Evolutionary conservation across 352 stramenopile genomes (phyloP).

Genomic region (Blastocystis sp.): DNA sequence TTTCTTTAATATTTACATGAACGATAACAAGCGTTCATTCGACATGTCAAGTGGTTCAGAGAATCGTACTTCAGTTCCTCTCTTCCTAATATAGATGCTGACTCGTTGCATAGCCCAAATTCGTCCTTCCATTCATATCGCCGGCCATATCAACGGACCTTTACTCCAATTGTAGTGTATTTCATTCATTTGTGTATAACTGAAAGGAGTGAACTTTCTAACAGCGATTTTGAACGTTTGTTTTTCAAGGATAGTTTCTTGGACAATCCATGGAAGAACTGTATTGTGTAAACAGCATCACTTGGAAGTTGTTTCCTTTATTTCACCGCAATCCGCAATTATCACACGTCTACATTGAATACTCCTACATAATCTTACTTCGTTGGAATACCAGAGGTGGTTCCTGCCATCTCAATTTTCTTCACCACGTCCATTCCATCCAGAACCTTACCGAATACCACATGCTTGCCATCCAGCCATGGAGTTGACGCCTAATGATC

Average conservation of each 20-base stretch:
- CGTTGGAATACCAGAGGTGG: not conserved
- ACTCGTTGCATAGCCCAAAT: too few species aligned
- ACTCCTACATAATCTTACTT: not conserved
- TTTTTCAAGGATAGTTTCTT: slow-evolving; percentile 27
- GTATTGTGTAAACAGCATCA: not conserved
- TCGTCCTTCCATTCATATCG: too few species aligned
- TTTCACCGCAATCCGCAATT: slow-evolving; percentile 36
- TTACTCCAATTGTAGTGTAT: too few species aligned
- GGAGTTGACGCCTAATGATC: slow-evolving; percentile 61
- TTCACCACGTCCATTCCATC: slow-evolving; percentile 80
- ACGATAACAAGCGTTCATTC: too few species aligned
- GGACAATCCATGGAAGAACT: slow-evolving; percentile 7
- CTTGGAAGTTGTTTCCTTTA: slow-evolving; percentile 11
- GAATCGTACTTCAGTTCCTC: too few species aligned
- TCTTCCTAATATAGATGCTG: too few species aligned
- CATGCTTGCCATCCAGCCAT: slow-evolving; percentile 95
- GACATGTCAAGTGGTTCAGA: too few species aligned
- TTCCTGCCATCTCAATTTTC: slow-evolving; percentile 63
- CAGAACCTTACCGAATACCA: slow-evolving; percentile 80
- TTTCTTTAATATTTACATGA: too few species aligned
- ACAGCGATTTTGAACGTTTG: not conserved
- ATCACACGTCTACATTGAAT: not conserved
- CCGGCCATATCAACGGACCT: too few species aligned
- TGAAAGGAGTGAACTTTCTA: not conserved
- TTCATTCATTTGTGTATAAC: too few species aligned